Evolutionary conservation across 2,329 filamentous ascomycete species (phyloP).

Genomic region (Colletotrichum eleusines): DNA sequence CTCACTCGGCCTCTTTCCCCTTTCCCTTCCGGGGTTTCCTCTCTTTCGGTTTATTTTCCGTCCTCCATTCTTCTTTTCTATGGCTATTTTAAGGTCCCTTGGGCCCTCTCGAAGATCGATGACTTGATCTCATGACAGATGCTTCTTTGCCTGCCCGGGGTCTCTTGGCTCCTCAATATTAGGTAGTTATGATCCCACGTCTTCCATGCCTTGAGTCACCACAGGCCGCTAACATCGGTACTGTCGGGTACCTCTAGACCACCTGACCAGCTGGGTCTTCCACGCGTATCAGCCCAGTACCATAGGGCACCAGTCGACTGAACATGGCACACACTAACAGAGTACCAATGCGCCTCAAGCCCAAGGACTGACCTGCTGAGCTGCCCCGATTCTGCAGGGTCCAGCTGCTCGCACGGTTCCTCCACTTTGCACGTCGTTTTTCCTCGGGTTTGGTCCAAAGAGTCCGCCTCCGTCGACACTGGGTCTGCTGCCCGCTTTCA

Average conservation of each 20-base stretch:
- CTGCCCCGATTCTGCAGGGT: conserved; percentile 41
- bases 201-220: conserved; percentile 15
- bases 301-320: conserved; percentile 4
- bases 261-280: conserved; percentile 34
- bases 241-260: conserved; percentile 24
- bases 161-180: not conserved
- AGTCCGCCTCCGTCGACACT: conserved; percentile 2
- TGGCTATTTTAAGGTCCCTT: not conserved
- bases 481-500: not conserved
- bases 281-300: conserved; percentile 29
- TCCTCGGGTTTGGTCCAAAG: not conserved
- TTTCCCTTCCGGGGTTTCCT: not conserved
- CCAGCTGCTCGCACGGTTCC: conserved; percentile 30
- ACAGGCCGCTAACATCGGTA: conserved; percentile 26
- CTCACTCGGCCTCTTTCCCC: not conserved
- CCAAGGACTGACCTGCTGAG: conserved; percentile 28
- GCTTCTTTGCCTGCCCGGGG: not conserved
- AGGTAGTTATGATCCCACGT: conserved; percentile 28
- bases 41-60: not conserved
- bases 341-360: conserved; percentile 16
- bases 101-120: not conserved
- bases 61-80: not conserved
- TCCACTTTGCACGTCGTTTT: not conserved
- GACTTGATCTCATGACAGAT: not conserved
- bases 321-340: conserved; percentile 25